Evolutionary conservation across 2,329 filamentous ascomycete genomes (phyloP), one percentile per base, ranked within the genome.

Genomic region (Sclerotinia borealis): DNA sequence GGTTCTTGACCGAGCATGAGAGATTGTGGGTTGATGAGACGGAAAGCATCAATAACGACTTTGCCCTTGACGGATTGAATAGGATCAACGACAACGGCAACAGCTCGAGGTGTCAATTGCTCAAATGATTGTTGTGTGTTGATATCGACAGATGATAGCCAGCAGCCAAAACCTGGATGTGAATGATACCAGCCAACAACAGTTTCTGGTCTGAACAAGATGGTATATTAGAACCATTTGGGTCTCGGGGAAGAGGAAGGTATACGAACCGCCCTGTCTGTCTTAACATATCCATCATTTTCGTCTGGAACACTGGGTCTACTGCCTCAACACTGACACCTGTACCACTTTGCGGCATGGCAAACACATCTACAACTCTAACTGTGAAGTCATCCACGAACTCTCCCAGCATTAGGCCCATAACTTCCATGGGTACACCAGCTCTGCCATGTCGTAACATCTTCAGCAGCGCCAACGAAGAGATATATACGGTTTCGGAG

Each of bases 91-190:
- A 99, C 95, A 58, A 99, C 95, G 70, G 95, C 95, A 68, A 99
- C 95, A 70, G 95, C 93, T 75, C 95, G 92, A 41, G 95, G 92
- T 9, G 92, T 99, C 65, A 99, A 86, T 79, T 98, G 95, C 80
- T 99, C 95, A 78, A 99, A 99, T n/a, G 93, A 97, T 79, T 99
- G 95, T 76, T 99, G 95, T 36, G 95, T 99, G 81, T 99, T 98
- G 82, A 99, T 98, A 82, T 99, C 95, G 75, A 99, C 95, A 22
- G 91, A 96, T 2, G 95, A 99, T 31, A 99, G 87, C 95, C 95
- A 99, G 83, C 95, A 99, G 72, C 95, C 95, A 76, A 99, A 99
- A 71, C 95, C 95, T 58, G 95, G 95, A 84, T 99, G 95, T 68
- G 95, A 98, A 79, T 99, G 95, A 79, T 99, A 99, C 95, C 95